Base-by-base conservation (phyloP, 345 rosid species). In the Citrus trifoliata region DNA sequence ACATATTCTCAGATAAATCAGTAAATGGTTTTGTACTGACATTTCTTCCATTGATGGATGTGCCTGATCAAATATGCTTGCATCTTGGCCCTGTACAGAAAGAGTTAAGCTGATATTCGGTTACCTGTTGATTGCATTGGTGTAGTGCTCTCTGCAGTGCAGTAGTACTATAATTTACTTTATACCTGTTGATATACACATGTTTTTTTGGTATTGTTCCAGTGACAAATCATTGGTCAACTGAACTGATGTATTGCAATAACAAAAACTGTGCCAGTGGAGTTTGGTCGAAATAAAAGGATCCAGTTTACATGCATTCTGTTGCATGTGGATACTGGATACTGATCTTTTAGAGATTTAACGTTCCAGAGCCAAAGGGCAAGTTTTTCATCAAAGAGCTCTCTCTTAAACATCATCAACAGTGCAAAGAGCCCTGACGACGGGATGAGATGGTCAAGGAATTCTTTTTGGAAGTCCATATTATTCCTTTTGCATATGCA, bases 251-350 rank as follows among this genome's bases (percentile, higher is more conserved):
- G 73, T 63, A 16, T 68, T 76, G 85, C 88, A 91, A 97, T 88
- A 90, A 92, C 93, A 1, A 90, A 85, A 83, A 91, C 90, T 38
- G 40, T 7, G 86, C 83, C 97, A 0, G 90, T 91, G 77, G 99
- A 95, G 88, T 77, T 95, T 77, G 93, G 83, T 12, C 75, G 90
- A 42, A 91, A 38, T 5, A 40, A 91, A 95, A 85, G 78, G 99
- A 95, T 85, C 93, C 92, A 13, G 73, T 95, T 40, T 66, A 81
- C 79, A 83, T 89, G 97, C 90, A 87, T 93, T 79, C 86, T 95
- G 37, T 77, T 95, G 86, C 99, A 93, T 82, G 98, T 98, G 32
- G 99, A 96, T 37, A 95, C 97, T 1, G 99, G 99, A 93, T 83
- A 91, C 98, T 16, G 95, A 95, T 84, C 93, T 95, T 18, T 67